Percentiles rank a stretch among this genome's conserved stretches.
These are phyloP conservation scores for Myxozyma neglecta DNA, from an alignment of 805 yeast species.

Conservation along the genomic window DNA sequence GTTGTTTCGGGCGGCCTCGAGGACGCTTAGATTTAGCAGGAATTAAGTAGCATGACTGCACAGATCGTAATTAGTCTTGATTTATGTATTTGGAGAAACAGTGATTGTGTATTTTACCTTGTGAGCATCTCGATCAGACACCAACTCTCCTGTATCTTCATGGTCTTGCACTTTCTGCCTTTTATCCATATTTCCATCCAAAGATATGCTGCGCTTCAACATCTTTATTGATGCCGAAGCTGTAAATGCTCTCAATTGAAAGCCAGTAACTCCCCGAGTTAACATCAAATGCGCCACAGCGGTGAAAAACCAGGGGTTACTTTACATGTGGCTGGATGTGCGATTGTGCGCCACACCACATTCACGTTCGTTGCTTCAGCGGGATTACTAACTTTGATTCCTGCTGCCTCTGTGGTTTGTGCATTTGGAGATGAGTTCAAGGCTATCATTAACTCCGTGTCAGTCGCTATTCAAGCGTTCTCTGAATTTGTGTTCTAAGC, in stretches of 20 bases:
- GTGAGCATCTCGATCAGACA: conserved; percentile 26
- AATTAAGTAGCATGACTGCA: conserved; percentile 20
- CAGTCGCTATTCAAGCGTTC: not conserved
- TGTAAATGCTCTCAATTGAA: no score
- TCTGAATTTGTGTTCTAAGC: not conserved
- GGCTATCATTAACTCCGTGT: not conserved
- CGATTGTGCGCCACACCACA: no score
- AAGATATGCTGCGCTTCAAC: not conserved
- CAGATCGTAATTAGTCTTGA: not conserved
- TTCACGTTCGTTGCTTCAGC: no score
- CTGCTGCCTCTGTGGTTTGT: no score
- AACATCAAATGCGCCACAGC: no score
- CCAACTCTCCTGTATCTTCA: conserved; percentile 5
- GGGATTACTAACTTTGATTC: no score
- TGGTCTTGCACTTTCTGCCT: not conserved
- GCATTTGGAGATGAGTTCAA: not conserved
- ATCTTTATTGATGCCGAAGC: not conserved
- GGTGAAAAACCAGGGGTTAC: no score
- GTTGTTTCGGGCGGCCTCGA: not conserved
- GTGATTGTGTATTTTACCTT: conserved; percentile 11
- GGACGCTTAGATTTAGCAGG: not conserved
- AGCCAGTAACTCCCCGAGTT: no score
- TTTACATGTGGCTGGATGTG: no score
- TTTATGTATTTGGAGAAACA: not conserved
- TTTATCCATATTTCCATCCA: not conserved